Conservation (phyloP, 345 rosid genomes). For the Capsella bursapastoris region DNA sequence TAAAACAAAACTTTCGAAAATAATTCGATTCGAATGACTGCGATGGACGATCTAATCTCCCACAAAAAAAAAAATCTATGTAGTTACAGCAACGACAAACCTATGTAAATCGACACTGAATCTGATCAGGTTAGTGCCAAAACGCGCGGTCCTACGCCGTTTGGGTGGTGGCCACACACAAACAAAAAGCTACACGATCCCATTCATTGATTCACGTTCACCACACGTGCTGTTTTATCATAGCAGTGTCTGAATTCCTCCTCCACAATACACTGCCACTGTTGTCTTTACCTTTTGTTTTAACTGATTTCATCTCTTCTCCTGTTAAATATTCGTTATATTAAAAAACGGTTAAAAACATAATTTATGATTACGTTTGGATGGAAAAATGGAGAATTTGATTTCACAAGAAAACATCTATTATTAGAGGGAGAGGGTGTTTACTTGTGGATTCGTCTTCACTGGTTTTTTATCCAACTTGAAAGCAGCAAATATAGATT, state of each 20-base stretch:
- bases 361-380: background rate
- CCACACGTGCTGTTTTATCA: slow-evolving; percentile 26
- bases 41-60: slow-evolving; percentile 17
- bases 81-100: slow-evolving; percentile 30
- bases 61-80: background rate
- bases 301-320: slow-evolving; percentile 13
- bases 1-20: background rate
- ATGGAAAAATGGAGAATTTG: background rate
- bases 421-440: background rate
- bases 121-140: slow-evolving; percentile 19
- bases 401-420: background rate
- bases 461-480: slow-evolving; percentile 60
- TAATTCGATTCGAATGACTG: slow-evolving; percentile 17
- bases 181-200: slow-evolving; percentile 11
- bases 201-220: slow-evolving; percentile 8
- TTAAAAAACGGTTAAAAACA: background rate
- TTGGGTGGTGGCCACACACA: slow-evolving; percentile 8
- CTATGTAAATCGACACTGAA: slow-evolving; percentile 21
- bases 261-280: background rate
- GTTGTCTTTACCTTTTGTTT: background rate
- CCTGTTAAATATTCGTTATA: slow-evolving; percentile 10
- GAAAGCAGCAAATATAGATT: slow-evolving; percentile 81
- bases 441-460: slow-evolving; percentile 38
- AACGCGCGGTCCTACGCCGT: slow-evolving; percentile 28
- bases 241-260: background rate